A percentile compares a stretch with the other conserved stretches of the same genome.
Conservation (phyloP, 768 basidiomycete species). For the Dictyophora rubrovolvata region DNA sequence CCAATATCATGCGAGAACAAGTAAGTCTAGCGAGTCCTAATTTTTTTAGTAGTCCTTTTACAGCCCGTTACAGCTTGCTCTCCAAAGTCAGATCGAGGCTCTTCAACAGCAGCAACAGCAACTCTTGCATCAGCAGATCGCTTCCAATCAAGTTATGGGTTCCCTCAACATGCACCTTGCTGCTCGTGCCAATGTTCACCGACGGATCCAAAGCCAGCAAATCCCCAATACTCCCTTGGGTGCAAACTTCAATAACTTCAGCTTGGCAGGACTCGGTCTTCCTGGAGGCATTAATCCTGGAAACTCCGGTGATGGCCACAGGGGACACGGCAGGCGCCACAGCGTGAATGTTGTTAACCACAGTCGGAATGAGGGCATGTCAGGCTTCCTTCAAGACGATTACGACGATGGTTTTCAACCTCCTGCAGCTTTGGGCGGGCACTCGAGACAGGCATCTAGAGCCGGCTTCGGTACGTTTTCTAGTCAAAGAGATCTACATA, state of each 20-base stretch:
- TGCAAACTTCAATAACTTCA: constrained; percentile 27
- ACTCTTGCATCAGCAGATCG: constrained; percentile 82
- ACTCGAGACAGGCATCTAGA: constrained; percentile 66
- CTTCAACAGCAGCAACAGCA: constrained; percentile 86
- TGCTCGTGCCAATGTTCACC: constrained; percentile 42
- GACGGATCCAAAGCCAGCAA: constrained; percentile 68
- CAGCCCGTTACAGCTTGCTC: constrained; percentile 51
- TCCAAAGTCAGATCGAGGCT: constrained; percentile 85
- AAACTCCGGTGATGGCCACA: constrained; percentile 52
- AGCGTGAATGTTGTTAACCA: constrained; percentile 91
- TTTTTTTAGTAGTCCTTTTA: constrained; percentile 4
- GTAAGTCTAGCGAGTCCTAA: constrained; percentile 28
- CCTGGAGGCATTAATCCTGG: constrained; percentile 44
- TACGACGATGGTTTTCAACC: constrained; percentile 77
- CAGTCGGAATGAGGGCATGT: constrained; percentile 32
- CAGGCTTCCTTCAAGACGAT: constrained; percentile 49
- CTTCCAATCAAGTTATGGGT: constrained; percentile 67
- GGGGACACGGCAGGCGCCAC: constrained; percentile 81
- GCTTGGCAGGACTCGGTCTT: constrained; percentile 41
- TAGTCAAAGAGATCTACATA: not conserved
- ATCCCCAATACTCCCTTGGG: constrained; percentile 48
- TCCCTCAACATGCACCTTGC: constrained; percentile 53
- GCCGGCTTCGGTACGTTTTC: constrained; percentile 36
- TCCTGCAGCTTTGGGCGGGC: constrained; percentile 47
- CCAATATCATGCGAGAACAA: constrained; percentile 93